Conservation (phyloP, 495 filamentous ascomycete species). For the Hamigera avellanea region DNA sequence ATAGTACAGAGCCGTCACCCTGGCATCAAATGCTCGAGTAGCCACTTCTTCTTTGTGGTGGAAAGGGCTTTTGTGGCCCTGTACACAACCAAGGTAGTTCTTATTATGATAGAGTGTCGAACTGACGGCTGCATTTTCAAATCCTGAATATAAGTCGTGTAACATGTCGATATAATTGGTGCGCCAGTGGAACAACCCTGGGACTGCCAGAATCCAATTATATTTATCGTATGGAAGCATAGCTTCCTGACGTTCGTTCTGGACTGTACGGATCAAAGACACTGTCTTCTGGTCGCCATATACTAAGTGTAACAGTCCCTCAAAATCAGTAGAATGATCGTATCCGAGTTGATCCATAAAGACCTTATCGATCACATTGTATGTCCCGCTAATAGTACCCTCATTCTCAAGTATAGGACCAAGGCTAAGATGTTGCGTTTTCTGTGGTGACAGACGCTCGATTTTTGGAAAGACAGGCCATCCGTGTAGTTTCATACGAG, state of each 20-base stretch:
- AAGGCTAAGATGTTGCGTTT: slow-evolving; percentile 1
- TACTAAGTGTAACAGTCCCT: slow-evolving; percentile 4
- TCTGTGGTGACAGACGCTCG: background rate
- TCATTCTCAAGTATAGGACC: slow-evolving; percentile 3
- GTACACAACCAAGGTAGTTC: slow-evolving; percentile 3
- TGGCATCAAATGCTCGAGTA: slow-evolving; percentile 4
- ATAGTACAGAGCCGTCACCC: slow-evolving; percentile 4
- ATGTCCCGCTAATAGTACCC: slow-evolving; percentile 5
- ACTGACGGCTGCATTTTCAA: no score
- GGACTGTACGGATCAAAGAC: slow-evolving; percentile 3
- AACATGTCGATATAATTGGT: slow-evolving; percentile 6
- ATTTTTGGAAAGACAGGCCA: background rate
- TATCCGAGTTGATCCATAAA: slow-evolving; percentile 1
- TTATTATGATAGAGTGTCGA: slow-evolving; percentile 8
- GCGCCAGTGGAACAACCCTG: slow-evolving; percentile 7
- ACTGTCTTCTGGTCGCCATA: slow-evolving; percentile 7
- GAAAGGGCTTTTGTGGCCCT: slow-evolving; percentile 4
- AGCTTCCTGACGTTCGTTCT: slow-evolving; percentile 3
- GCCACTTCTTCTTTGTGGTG: slow-evolving; percentile 6
- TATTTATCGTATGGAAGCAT: slow-evolving; percentile 5
- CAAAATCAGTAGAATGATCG: slow-evolving; percentile 2
- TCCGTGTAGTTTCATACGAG: background rate
- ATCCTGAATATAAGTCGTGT: slow-evolving; percentile 4
- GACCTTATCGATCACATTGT: slow-evolving; percentile 4
- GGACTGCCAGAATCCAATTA: slow-evolving; percentile 4